phyloP scores from a whole-genome alignment of 257 asterid genomes.

The Nicotiana obtusifolia region DNA sequence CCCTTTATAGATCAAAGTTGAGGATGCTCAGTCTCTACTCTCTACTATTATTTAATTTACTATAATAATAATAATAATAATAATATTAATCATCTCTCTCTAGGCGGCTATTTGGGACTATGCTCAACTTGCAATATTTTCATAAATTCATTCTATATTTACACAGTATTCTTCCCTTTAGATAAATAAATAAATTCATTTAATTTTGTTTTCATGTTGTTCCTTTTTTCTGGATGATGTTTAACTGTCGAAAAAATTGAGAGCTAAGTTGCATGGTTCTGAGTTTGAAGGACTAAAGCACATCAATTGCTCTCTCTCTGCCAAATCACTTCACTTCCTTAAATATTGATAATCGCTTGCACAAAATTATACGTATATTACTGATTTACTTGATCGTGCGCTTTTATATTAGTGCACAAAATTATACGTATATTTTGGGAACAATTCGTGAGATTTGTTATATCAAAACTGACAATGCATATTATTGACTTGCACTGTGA shows the following conservation, averaged over 20 bases:
- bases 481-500: too few relatives aligned
- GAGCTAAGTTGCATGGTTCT: neutral
- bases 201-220: neutral
- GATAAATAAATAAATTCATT: too few relatives aligned
- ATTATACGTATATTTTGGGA: neutral
- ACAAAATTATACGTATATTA: neutral
- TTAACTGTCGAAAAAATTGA: neutral
- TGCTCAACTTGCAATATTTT: neutral
- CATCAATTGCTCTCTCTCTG: neutral
- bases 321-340: neutral
- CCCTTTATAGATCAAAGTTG: neutral
- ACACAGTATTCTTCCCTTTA: neutral
- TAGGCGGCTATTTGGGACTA: neutral
- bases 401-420: too few relatives aligned
- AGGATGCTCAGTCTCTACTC: neutral
- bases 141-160: neutral
- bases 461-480: too few relatives aligned
- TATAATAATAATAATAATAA: neutral
- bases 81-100: neutral
- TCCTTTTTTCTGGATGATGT: neutral
- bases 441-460: too few relatives aligned
- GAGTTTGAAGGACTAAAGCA: neutral
- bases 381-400: neutral
- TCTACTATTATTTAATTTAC: neutral
- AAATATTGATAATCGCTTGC: too few relatives aligned